Percentiles rank a stretch among this genome's conserved stretches.
Evolutionary conservation across 768 basidiomycete species (phyloP).

Genomic region (Naganishia kalamii): DNA sequence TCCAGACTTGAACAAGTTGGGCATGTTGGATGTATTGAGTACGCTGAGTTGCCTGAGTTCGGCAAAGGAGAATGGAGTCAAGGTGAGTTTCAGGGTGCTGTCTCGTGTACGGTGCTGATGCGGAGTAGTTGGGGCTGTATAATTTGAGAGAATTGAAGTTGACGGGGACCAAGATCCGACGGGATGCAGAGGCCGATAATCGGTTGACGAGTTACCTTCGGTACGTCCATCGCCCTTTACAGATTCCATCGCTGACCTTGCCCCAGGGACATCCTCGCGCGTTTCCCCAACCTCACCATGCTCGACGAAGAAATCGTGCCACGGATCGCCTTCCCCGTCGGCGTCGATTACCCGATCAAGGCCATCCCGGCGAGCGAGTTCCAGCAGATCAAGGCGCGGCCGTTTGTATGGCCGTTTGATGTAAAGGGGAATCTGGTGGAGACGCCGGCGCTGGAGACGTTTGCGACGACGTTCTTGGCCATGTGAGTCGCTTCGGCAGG

Average conservation of each 20-base stretch:
- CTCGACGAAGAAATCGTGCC: slow-evolving; percentile 74
- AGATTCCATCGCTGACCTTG: background rate
- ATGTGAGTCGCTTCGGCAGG: slow-evolving; percentile 32
- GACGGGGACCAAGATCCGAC: slow-evolving; percentile 33
- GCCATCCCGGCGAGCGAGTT: slow-evolving; percentile 49
- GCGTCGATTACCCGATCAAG: slow-evolving; percentile 53
- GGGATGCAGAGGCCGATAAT: slow-evolving; percentile 52
- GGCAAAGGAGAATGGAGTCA: background rate
- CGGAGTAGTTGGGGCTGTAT: slow-evolving; percentile 1
- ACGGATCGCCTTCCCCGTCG: slow-evolving; percentile 72
- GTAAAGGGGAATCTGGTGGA: slow-evolving; percentile 34
- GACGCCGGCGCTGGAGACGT: slow-evolving; percentile 67
- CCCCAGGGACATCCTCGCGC: slow-evolving; percentile 66
- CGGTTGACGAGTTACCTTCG: slow-evolving; percentile 63
- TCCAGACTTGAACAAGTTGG: slow-evolving; percentile 55
- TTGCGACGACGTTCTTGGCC: slow-evolving; percentile 65
- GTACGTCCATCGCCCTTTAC: slow-evolving; percentile 41
- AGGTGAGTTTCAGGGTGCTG: background rate
- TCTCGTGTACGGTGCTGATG: background rate
- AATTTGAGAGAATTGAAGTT: slow-evolving; percentile 13
- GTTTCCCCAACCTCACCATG: slow-evolving; percentile 73
- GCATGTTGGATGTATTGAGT: slow-evolving; percentile 59
- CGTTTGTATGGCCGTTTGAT: slow-evolving; percentile 70
- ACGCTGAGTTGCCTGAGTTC: slow-evolving; percentile 57
- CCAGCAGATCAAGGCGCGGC: slow-evolving; percentile 25